These are phyloP conservation scores for Borovskyia barvae DNA, from an alignment of 208 protist species.

Conservation along the genomic window DNA sequence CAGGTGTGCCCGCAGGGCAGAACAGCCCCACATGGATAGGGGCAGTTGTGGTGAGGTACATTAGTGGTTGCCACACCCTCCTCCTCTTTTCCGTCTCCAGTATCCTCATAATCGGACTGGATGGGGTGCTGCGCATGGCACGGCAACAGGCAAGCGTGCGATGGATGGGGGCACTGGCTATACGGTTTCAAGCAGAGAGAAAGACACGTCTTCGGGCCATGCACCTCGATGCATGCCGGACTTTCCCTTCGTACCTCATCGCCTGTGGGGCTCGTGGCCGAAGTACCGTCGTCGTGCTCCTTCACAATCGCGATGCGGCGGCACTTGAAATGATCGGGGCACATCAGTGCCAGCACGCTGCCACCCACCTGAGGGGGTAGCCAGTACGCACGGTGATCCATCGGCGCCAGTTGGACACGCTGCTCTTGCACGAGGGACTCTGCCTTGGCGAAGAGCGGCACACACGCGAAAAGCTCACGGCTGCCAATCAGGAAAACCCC, in stretches of 20 bases:
- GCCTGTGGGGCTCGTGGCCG: neutral
- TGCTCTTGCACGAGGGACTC: constrained; percentile 58
- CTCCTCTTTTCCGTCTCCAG: neutral
- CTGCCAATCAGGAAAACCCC: constrained; percentile 69
- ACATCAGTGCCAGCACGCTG: constrained; percentile 57
- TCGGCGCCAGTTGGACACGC: constrained; percentile 27
- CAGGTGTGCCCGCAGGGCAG: constrained; percentile 78
- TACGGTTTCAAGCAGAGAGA: constrained; percentile 71
- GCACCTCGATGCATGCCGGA: constrained; percentile 32
- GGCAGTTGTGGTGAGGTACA: constrained; percentile 50
- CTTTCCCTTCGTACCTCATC: constrained; percentile 5
- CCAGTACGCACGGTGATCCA: constrained; percentile 52
- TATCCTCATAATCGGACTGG: neutral
- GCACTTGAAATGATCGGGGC: constrained; percentile 74
- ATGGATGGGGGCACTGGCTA: constrained; percentile 46
- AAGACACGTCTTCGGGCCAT: constrained; percentile 49
- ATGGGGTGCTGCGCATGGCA: constrained; percentile 51
- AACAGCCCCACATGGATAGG: constrained; percentile 63
- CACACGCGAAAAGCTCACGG: constrained; percentile 51
- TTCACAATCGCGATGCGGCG: constrained; percentile 55
- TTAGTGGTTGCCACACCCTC: neutral
- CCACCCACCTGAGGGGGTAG: constrained; percentile 51
- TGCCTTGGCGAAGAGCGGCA: constrained; percentile 57
- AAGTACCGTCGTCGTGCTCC: constrained; percentile 15
- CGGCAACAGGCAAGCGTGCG: constrained; percentile 67